Percentiles rank a stretch among this genome's conserved stretches.
These are phyloP conservation scores for Naganishia vishniacii DNA, from an alignment of 768 basidiomycete species.

Conservation along the genomic window DNA sequence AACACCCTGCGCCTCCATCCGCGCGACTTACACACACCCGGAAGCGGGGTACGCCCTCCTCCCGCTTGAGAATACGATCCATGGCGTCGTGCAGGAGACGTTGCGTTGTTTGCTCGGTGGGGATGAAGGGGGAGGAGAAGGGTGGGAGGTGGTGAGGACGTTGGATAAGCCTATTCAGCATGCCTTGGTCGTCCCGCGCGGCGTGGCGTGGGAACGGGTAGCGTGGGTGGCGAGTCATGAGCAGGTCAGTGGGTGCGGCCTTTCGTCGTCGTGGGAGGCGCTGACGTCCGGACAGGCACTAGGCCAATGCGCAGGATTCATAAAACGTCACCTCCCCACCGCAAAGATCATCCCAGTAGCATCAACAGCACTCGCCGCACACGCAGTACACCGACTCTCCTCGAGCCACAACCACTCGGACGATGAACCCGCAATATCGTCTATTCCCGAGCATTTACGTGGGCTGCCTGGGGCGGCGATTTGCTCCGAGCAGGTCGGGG, in stretches of 20 bases:
- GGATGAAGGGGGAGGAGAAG: slow-evolving; percentile 16
- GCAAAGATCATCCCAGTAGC: slow-evolving; percentile 31
- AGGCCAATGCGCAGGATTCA: slow-evolving; percentile 43
- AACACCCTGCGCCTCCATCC: background rate
- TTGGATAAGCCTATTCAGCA: slow-evolving; percentile 38
- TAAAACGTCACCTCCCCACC: slow-evolving; percentile 31
- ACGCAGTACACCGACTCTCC: slow-evolving; percentile 8
- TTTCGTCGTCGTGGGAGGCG: background rate
- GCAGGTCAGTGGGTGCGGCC: slow-evolving; percentile 34
- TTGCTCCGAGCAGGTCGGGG: slow-evolving; percentile 36
- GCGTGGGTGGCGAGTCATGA: slow-evolving; percentile 45
- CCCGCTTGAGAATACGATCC: slow-evolving; percentile 45
- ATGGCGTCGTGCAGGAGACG: slow-evolving; percentile 44
- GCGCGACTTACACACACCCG: background rate
- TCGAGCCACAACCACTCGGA: background rate
- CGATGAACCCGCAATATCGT: background rate
- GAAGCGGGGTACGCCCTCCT: slow-evolving; percentile 35
- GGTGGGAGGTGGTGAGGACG: slow-evolving; percentile 32
- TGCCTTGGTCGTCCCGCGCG: slow-evolving; percentile 36
- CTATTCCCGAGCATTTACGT: background rate
- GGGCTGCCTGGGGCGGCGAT: slow-evolving; percentile 37
- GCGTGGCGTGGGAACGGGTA: slow-evolving; percentile 36
- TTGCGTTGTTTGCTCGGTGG: slow-evolving; percentile 31
- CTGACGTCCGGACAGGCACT: slow-evolving; percentile 35
- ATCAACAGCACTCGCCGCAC: slow-evolving; percentile 45